These are phyloP conservation scores for Pyrrhoderma lamaoense DNA, from an alignment of 1,284 basidiomycete species.

Conservation along the genomic window DNA sequence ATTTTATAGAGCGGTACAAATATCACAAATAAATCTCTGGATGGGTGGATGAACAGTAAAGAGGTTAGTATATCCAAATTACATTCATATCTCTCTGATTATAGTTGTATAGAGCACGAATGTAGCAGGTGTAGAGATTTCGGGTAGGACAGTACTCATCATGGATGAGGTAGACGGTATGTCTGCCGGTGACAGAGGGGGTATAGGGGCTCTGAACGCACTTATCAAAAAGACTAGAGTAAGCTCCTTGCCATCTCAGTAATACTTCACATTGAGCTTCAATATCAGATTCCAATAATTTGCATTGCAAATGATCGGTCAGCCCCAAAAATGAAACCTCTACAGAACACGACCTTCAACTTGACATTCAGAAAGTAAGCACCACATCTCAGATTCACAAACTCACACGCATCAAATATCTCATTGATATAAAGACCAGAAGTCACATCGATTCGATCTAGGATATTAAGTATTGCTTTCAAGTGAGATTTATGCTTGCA, in stretches of 20 bases:
- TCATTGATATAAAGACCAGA: constrained; percentile 51
- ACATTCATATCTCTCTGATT: neutral
- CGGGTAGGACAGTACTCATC: constrained; percentile 81
- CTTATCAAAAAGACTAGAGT: constrained; percentile 94
- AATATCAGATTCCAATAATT: constrained; percentile 82
- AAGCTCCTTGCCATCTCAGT: constrained; percentile 3
- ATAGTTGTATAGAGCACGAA: constrained; percentile 45
- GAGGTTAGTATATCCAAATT: constrained; percentile 31
- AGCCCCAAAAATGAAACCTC: constrained; percentile 87
- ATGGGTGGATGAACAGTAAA: constrained; percentile 75
- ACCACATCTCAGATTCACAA: constrained; percentile 20
- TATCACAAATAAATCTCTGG: constrained; percentile 81
- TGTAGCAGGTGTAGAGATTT: constrained; percentile 63
- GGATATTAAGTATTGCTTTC: constrained; percentile 83
- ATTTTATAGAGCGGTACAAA: constrained; percentile 73
- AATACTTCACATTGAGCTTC: neutral
- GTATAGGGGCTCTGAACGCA: constrained; percentile 87
- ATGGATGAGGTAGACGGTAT: constrained; percentile 99
- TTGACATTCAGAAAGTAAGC: constrained; percentile 69
- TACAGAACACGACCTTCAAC: constrained; percentile 67
- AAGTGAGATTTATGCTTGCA: constrained; percentile 51
- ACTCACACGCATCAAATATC: neutral
- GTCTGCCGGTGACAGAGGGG: constrained; percentile 95
- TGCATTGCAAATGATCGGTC: constrained; percentile 93
- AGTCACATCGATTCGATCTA: constrained; percentile 67